A percentile compares a stretch with the other conserved stretches of the same genome.
These are phyloP conservation scores for Huntiella abstrusa DNA, from an alignment of 2,329 filamentous ascomycete genomes.

Conservation along the genomic window DNA sequence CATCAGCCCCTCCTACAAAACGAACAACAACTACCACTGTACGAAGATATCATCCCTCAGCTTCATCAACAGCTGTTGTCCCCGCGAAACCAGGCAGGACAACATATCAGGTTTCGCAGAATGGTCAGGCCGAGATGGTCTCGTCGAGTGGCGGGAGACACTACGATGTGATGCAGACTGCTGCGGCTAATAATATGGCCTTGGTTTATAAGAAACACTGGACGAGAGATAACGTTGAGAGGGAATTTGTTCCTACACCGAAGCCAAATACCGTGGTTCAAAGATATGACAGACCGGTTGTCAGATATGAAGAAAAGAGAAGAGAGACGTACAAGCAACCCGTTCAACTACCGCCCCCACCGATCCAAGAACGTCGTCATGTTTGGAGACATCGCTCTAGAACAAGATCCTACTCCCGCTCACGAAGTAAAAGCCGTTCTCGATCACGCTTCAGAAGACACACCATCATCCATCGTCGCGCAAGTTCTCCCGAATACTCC, in stretches of 20 bases:
- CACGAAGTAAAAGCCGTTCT: constrained; percentile 22
- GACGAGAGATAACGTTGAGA: constrained; percentile 25
- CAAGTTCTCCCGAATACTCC: constrained; percentile 17
- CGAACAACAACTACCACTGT: constrained; percentile 25
- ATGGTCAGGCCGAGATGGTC: constrained; percentile 28
- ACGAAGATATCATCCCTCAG: constrained; percentile 32
- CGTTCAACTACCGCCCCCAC: constrained; percentile 15
- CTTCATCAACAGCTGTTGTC: constrained; percentile 23
- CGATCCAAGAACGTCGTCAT: constrained; percentile 16
- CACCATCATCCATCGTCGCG: constrained; percentile 24
- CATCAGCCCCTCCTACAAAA: constrained; percentile 20
- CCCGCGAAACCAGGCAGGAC: constrained; percentile 21
- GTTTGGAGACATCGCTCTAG: constrained; percentile 21
- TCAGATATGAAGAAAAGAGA: constrained; percentile 19
- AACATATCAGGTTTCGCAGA: constrained; percentile 15
- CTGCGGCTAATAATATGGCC: constrained; percentile 13
- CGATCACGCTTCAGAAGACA: constrained; percentile 25
- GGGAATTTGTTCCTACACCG: constrained; percentile 28
- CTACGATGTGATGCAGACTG: constrained; percentile 16
- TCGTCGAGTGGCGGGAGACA: constrained; percentile 25
- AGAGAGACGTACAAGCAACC: constrained; percentile 14
- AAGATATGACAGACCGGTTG: constrained; percentile 4
- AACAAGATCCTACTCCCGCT: constrained; percentile 18
- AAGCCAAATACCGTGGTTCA: constrained; percentile 6
- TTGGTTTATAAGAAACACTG: constrained; percentile 19